Base-by-base conservation (phyloP, 768 basidiomycete species). In the Boletus huronensis region DNA sequence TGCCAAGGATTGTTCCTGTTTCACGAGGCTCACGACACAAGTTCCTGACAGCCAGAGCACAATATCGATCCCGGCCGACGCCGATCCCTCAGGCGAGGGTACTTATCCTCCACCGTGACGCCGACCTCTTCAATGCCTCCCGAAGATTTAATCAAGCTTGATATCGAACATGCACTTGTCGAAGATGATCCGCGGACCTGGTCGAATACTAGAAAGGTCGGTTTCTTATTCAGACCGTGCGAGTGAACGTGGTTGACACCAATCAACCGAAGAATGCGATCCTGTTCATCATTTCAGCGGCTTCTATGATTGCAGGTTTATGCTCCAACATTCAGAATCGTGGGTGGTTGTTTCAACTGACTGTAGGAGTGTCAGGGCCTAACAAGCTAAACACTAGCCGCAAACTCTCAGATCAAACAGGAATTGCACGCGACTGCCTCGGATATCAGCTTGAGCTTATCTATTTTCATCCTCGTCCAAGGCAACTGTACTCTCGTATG, bases 391-490 rank as follows among this genome's bases (percentile, higher is more conserved):
- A 34, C 5, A 10, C 7, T 52, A 91, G 88, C 89, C 28, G 83
- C 87, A 6, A 85, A 89, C 28, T 70, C 79, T 19, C 72, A 83
- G 52, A 85, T 90, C 69, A 77, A 88, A 61, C 62, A 66, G 5
- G 76, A 88, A 11, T 74, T 93, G 21, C 78, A 79, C 34, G 83
- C 88, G 3, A 82, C 81, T 0, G 73, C 78, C 32, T 72, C 77
- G 1, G 75, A 87, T 52, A 85, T 93, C 54, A 85, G 87, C 46
- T 73, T 82, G 65, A 85, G 79, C 54, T 69, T 91, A 19, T 86
- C 89, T 0, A 55, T 90, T 13, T 92, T 84, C 68, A 87, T 91
- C 50, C 73, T 87, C 3, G 58, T 85, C 3, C 91, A 92, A 68
- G 90, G 90, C 1, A 65, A 73, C 13, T 64, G 82, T 17, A 54